phyloP scores from a whole-genome alignment of 768 basidiomycete genomes.

The Boletales sp. region DNA sequence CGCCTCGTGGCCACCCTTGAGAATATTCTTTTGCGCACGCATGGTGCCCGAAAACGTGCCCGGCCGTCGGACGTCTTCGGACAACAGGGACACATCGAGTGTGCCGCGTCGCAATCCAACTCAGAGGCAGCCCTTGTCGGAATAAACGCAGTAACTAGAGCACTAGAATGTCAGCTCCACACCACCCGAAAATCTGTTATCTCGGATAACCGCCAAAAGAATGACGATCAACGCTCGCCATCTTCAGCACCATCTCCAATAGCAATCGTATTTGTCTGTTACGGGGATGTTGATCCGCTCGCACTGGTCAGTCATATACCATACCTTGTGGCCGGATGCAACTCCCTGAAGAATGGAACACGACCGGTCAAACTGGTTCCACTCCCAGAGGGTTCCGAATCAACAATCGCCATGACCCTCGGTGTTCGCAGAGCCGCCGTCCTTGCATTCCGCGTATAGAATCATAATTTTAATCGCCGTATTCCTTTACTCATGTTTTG shows the following conservation, averaged over 20 bases:
- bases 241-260: constrained; percentile 7
- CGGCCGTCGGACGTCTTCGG: too few relatives aligned
- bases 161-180: constrained; percentile 57
- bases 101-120: constrained; percentile 27
- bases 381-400: constrained; percentile 67
- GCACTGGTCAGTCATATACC: constrained; percentile 72
- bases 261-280: constrained; percentile 62
- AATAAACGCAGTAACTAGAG: constrained; percentile 78
- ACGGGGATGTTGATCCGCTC: constrained; percentile 71
- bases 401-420: constrained; percentile 52
- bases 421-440: constrained; percentile 66
- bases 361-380: constrained; percentile 54
- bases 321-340: constrained; percentile 72
- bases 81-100: too few relatives aligned
- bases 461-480: background rate
- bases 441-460: constrained; percentile 63
- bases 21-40: constrained; percentile 39
- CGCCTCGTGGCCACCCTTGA: constrained; percentile 47
- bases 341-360: constrained; percentile 38
- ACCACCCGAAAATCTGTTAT: constrained; percentile 21
- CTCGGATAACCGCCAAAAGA: background rate
- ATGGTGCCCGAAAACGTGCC: constrained; percentile 17
- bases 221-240: background rate
- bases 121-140: constrained; percentile 43
- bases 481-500: constrained; percentile 3